Conservation (phyloP, 1,284 basidiomycete genomes). For the Marasmius fiardii region DNA sequence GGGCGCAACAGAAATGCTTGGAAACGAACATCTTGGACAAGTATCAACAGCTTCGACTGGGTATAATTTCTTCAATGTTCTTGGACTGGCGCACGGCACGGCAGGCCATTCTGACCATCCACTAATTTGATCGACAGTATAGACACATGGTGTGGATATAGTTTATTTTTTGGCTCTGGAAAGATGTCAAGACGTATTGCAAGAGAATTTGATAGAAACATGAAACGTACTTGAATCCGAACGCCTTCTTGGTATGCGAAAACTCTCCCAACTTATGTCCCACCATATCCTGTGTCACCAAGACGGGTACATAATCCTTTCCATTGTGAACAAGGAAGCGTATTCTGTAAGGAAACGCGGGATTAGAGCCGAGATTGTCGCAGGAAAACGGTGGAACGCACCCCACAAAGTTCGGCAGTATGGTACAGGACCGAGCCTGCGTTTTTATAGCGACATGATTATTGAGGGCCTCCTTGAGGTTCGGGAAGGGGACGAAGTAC, state of each 20-base stretch:
- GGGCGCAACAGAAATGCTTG: no score
- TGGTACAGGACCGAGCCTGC: slow-evolving; percentile 86
- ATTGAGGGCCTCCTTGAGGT: slow-evolving; percentile 79
- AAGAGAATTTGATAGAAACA: slow-evolving; percentile 2
- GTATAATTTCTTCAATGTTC: no score
- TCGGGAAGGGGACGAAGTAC: slow-evolving; percentile 93
- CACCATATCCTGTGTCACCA: slow-evolving; percentile 95
- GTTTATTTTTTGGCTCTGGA: neutral
- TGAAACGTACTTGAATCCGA: slow-evolving; percentile 66
- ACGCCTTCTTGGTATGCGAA: slow-evolving; percentile 79
- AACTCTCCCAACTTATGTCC: slow-evolving; percentile 98
- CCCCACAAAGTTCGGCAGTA: slow-evolving; percentile 95
- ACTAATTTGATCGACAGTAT: neutral
- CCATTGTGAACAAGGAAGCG: slow-evolving; percentile 95
- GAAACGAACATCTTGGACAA: no score
- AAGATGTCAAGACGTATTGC: neutral
- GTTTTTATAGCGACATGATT: slow-evolving; percentile 89
- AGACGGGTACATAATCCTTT: slow-evolving; percentile 84
- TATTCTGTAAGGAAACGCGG: slow-evolving; percentile 42
- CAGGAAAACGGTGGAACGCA: slow-evolving; percentile 30
- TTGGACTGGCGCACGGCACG: neutral
- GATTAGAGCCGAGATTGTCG: neutral
- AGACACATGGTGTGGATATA: neutral
- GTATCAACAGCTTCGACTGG: no score
- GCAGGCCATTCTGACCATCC: no score